These are phyloP conservation scores for Dalbergia oliveri DNA, from an alignment of 306 rosid genomes.

Conservation along the genomic window DNA sequence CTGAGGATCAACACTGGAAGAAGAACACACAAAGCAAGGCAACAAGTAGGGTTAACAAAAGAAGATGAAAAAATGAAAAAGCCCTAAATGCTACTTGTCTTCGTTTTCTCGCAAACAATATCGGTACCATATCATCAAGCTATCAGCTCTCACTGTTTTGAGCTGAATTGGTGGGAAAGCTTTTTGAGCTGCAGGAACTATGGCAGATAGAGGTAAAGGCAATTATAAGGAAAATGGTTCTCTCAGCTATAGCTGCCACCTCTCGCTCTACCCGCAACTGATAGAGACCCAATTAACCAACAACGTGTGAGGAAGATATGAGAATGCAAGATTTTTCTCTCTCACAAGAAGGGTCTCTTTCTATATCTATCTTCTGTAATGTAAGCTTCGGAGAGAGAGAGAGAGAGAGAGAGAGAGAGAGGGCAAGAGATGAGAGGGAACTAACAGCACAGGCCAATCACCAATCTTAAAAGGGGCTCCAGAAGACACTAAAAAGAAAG, in stretches of 20 bases:
- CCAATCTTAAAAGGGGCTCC: neutral
- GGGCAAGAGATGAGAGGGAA: neutral
- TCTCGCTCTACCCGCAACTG: neutral
- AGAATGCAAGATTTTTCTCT: constrained; percentile 2
- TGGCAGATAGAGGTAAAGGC: neutral
- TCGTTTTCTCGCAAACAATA: constrained; percentile 16
- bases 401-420: neutral
- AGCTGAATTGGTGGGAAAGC: constrained; percentile 4
- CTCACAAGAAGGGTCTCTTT: neutral
- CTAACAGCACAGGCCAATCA: constrained; percentile 8
- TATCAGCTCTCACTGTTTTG: neutral
- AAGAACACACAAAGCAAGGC: neutral
- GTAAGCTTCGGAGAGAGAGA: neutral
- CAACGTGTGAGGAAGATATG: neutral
- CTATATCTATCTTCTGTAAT: neutral
- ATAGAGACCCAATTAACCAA: neutral
- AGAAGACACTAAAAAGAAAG: neutral
- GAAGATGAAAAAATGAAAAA: too few relatives aligned
- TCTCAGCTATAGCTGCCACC: neutral
- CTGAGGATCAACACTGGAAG: neutral
- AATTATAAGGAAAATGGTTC: neutral
- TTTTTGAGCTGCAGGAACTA: neutral
- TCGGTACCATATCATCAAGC: neutral
- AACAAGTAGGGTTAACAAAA: neutral
- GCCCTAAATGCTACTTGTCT: neutral